Evolutionary conservation across 2,329 filamentous ascomycete species (phyloP), one percentile per base, ranked within the genome.

Genomic region (Coniochaeta ligniaria): DNA sequence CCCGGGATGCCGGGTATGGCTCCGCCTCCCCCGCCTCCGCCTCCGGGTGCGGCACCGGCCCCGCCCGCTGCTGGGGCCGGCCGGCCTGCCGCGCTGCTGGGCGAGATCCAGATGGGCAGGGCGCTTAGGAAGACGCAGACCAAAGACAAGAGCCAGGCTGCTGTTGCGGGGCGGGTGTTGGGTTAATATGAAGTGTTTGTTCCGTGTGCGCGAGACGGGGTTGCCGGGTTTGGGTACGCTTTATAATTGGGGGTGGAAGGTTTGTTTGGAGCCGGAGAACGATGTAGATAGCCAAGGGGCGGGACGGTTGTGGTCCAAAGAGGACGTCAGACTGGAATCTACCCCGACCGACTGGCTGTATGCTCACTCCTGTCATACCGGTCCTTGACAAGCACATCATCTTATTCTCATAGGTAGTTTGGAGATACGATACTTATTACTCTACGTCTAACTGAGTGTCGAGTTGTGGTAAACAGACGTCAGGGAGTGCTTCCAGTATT

Each of bases 101-200:
- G 87, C 62, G 86, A 96, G 72, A 98, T 99, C 63, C 87, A 94
- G 71, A 77, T 85, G 63, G 94, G 95, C 50, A 92, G 75, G 74
- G 75, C 86, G 2, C 78, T 99, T 71, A 92, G 83, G 80, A 98
- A 98, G 81, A 92, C 92, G 26, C 79, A 88, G 72, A 98, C 95
- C 1, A 93, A 91, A 74, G 95, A 99, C 74, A 88, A 87, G 73
- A 97, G 93, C 74, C 75, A 68, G 56, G 83, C 91, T 58, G 74
- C 86, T 59, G 80, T 87, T 61, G 90, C 91, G 24, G 94, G 94
- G n/a, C 84, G 86, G 63, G 93, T 97, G 62, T 73, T 86, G 72
- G 78, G 78, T 63, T 84, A 56, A 56, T 56, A 56, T 56, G n/a
- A 36, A 7, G 20, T 26, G 31, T 56, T 56, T 11, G 38, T 56